Evolutionary conservation across 2,329 filamentous ascomycete genomes (phyloP), one percentile per base, ranked within the genome.

Genomic region (Claviceps lovelessii): DNA sequence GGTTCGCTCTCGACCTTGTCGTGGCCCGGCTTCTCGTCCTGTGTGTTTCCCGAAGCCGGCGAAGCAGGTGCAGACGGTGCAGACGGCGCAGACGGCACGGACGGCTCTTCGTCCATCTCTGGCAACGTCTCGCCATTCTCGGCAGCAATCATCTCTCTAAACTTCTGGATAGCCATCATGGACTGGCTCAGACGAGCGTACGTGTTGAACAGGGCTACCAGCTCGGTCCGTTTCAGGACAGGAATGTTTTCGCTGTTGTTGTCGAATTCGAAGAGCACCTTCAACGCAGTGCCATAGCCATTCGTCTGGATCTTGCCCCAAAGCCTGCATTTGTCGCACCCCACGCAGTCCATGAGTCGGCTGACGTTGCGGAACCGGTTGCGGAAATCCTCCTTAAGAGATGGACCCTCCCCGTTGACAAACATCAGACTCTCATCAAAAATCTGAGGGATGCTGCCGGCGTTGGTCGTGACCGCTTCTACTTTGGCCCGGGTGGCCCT

Each of bases 371-470:
- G 84, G 78, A 98, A 98, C 17, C 93, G 87, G 69, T 94, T 93
- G 62, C 89, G 86, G 76, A 98, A 98, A 66, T 98, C 93, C 66
- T 97, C 91, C 69, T 97, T 98, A 55, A 98, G 73, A 2, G 81
- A 88, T 3, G 86, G 79, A 1, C 81, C 81, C 66, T 85, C 81
- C 55, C 81, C 81, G 59, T 85, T 84, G 66, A 87, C 87, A 70
- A 98, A 98, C 90, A 98, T 95, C 65, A 93, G 75, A 59, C 83
- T 86, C 73, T 98, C 93, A 66, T 98, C 90, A 63, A 98, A 97
- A 58, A 97, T 93, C 61, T 86, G 79, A 28, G 81, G 79, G n/a
- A 79, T 77, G 47, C 80, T 80, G 5, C 85, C 80, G 4, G 91
- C 85, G 44, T 76, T 77, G 48, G 84, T 73, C 0, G 88, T 86